Evolutionary conservation across 495 filamentous ascomycete genomes (phyloP), one percentile per base, ranked within the genome.

Genomic region (Extremus antarcticus): DNA sequence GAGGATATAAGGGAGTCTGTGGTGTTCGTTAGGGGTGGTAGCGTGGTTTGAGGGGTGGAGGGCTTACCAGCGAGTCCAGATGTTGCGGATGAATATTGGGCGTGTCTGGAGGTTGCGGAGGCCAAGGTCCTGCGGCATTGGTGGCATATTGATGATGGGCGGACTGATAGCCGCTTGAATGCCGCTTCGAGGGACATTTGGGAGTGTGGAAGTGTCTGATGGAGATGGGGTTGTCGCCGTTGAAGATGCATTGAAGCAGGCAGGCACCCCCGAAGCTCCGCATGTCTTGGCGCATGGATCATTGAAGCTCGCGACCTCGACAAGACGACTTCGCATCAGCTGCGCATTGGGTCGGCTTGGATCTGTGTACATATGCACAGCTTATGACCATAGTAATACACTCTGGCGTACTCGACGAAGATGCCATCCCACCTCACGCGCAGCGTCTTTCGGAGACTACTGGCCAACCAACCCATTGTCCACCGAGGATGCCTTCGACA

Each of bases 361-460:
- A 13, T 22, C 4, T 21, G 20, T 48, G 17, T 15, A 22, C 20
- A 32, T 25, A 23, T 50, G 50, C 41, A 24, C 32, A 35, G 19
- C n/a, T 47, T 22, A 2, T 10, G 17, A 2, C 8, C 35, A 45
- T 38, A 3, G 29, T 47, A 41, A 16, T 19, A 48, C 39, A 43
- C 13, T 10, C n/a, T 47, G 43, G n/a, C 25, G 17, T 47, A 17
- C 7, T 41, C 19, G 2, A 29, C 46, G 46, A 57, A 13, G 24
- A 94, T 94, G 89, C 86, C 84, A 65, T 90, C 88, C 68, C 85
- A 88, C 65, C 78, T 94, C 60, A 83, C 87, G 48, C 79, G 84
- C 69, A 71, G 77, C 66, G 82, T 88, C 59, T 86, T 90, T 66
- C 78, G 78, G 53, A 78, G 79, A 60, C 75, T 91, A 52, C 73